These are phyloP conservation scores for Neofusicoccum parvum DNA, from an alignment of 2,329 filamentous ascomycete genomes.

Conservation along the genomic window DNA sequence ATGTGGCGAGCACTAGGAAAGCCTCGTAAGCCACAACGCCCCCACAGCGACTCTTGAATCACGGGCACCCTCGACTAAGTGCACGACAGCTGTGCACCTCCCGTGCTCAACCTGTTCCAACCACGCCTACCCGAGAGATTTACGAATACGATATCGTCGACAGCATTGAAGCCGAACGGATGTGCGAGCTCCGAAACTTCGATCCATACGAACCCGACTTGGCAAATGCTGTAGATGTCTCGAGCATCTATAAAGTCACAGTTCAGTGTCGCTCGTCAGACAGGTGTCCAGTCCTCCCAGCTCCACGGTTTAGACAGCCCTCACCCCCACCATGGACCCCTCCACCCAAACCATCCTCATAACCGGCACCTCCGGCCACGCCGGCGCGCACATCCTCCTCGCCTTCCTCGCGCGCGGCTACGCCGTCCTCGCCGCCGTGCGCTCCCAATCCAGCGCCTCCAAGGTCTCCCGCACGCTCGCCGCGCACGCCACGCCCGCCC, in stretches of 20 bases:
- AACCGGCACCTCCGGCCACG: conserved; percentile 28
- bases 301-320: background rate
- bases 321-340: background rate
- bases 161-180: background rate
- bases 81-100: background rate
- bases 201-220: background rate
- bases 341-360: conserved; percentile 23
- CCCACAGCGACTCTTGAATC: no score
- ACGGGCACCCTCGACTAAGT: background rate
- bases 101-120: no score
- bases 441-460: conserved; percentile 25
- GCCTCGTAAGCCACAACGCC: no score
- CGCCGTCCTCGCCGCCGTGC: conserved; percentile 24
- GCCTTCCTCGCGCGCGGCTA: conserved; percentile 24
- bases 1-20: no score
- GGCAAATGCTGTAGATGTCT: no score
- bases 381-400: conserved; percentile 28
- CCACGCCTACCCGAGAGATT: background rate
- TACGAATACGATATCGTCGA: background rate
- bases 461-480: conserved; percentile 35
- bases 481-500: conserved; percentile 34
- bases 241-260: no score
- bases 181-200: background rate
- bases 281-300: background rate
- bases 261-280: no score